Evolutionary conservation across 129 eudicot species (phyloP), one percentile per base, ranked within the genome.

Genomic region (Mikania micrantha): DNA sequence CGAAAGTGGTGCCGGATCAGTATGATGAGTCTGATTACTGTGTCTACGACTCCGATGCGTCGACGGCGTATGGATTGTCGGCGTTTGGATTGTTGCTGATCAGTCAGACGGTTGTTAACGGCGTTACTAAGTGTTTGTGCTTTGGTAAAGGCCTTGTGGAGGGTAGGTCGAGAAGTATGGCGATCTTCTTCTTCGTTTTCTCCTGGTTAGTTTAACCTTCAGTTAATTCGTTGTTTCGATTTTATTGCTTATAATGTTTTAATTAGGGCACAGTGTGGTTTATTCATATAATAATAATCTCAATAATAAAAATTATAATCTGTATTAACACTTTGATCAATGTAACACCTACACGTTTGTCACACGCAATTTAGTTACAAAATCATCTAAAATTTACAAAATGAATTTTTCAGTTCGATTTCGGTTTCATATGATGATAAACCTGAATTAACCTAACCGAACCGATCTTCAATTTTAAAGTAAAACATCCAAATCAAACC

Each of bases 111-210:
- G 75, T 88, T 20, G 83, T 92, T 79, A 77, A 82, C 80, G 96
- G 91, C 69, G 89, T 88, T 72, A 92, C 98, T 5, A 92, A 78
- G 84, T 92, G 98, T 69, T 28, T 92, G 45, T 92, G 98, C 56
- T 92, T 84, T 44, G 98, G 98, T 20, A 86, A 76, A 78, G 96
- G 95, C 34, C 86, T 88, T 64, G 72, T 82, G 62, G 73, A 76
- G 34, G 91, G 95, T 29, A 44, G 75, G 41, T 83, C 87, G 20
- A 71, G 77, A n/a, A 75, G 80, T 66, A 65, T 70, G 67, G 85
- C 96, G 12, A 76, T 88, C 72, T 85, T 85, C 80, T 91, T 87
- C 86, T 88, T 81, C 79, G 42, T 82, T 65, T 85, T 91, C 80
- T 91, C 98, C 7, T 91, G 98, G 96, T 91, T 54, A 81, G 45